These are phyloP conservation scores for Helenozyma baotianmanensis DNA, from an alignment of 805 yeast species.

Conservation along the genomic window DNA sequence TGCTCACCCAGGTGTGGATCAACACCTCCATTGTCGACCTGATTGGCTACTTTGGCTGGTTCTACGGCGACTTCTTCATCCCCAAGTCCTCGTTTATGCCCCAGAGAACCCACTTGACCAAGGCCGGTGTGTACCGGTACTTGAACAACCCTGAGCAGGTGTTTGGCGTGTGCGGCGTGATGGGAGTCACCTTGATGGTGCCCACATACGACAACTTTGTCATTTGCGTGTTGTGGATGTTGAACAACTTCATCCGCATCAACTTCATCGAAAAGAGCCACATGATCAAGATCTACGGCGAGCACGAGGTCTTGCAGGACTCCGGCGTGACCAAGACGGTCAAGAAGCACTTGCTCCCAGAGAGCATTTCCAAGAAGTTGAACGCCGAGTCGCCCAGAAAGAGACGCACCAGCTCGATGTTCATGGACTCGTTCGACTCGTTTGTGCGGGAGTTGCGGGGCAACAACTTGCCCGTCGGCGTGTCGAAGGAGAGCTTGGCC, in stretches of 20 bases:
- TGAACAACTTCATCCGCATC: constrained; percentile 60
- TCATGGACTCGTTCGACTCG: constrained; percentile 43
- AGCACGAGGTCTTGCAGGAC: constrained; percentile 51
- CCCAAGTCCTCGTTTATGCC: constrained; percentile 39
- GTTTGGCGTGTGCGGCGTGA: constrained; percentile 71
- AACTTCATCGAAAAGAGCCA: constrained; percentile 74
- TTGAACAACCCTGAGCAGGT: constrained; percentile 79
- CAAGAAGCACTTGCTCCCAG: constrained; percentile 39
- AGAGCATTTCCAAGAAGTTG: constrained; percentile 30
- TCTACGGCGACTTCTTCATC: constrained; percentile 79
- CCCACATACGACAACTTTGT: constrained; percentile 52
- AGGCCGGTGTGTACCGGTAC: constrained; percentile 78
- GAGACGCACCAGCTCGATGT: constrained; percentile 28
- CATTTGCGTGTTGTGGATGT: constrained; percentile 53
- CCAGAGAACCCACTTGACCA: constrained; percentile 50
- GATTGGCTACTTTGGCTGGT: constrained; percentile 86
- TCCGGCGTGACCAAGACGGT: constrained; percentile 44
- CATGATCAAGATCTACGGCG: constrained; percentile 72
- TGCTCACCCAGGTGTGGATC: constrained; percentile 64
- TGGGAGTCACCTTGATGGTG: constrained; percentile 66
- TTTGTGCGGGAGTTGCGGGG: constrained; percentile 38
- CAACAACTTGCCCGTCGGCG: constrained; percentile 14
- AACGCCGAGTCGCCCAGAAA: constrained; percentile 7
- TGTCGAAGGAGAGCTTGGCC: constrained; percentile 31
- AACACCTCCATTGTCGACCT: constrained; percentile 62